phyloP scores from a whole-genome alignment of 2,329 filamentous ascomycete species.

The Magnaporthiopsis rhizophila region DNA sequence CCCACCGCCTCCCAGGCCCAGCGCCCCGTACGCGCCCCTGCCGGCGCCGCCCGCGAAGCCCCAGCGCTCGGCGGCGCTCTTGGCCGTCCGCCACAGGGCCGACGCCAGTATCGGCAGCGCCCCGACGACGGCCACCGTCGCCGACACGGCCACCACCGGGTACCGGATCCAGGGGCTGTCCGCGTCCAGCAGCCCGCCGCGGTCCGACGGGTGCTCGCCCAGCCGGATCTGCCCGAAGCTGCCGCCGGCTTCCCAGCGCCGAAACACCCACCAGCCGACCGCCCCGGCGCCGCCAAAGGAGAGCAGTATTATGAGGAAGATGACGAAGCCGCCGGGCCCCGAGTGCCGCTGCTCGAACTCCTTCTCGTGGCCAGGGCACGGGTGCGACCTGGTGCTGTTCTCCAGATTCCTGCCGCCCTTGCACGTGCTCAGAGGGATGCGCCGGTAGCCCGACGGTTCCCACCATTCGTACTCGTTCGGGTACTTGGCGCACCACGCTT shows the following conservation, averaged over 20 bases:
- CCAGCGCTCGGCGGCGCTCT: conserved; percentile 41
- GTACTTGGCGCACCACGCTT: conserved; percentile 48
- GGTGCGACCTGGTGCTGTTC: conserved; percentile 48
- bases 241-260: conserved; percentile 62
- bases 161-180: conserved; percentile 74
- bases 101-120: conserved; percentile 63
- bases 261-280: conserved; percentile 78
- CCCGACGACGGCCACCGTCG: conserved; percentile 49
- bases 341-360: conserved; percentile 64
- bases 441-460: conserved; percentile 79
- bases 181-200: conserved; percentile 44
- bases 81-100: conserved; percentile 62
- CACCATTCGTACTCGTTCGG: conserved; percentile 70
- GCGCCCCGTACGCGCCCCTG: conserved; percentile 38
- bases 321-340: conserved; percentile 59
- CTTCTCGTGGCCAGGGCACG: conserved; percentile 73
- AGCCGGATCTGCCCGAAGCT: conserved; percentile 91
- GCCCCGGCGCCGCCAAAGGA: conserved; percentile 64
- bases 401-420: conserved; percentile 67
- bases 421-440: conserved; percentile 85
- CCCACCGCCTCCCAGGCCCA: conserved; percentile 42
- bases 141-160: conserved; percentile 67
- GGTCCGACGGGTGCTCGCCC: conserved; percentile 52
- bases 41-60: conserved; percentile 30
- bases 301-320: conserved; percentile 80